Evolutionary conservation across 441 rosid species (phyloP).

Genomic region (Theobroma grandiflorum): DNA sequence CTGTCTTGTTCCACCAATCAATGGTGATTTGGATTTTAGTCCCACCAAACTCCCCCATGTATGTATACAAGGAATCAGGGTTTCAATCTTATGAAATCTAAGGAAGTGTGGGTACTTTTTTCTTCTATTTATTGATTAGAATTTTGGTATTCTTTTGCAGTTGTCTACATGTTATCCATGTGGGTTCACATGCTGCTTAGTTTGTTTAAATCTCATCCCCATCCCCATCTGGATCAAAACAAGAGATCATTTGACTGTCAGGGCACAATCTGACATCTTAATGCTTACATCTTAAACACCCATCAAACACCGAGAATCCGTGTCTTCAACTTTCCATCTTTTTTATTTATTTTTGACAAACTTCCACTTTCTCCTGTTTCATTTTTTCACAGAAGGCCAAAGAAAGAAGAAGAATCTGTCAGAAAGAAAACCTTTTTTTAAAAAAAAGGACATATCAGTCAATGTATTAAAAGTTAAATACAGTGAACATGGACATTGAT

Average conservation of each 20-base stretch:
- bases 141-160: not conserved
- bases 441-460: not conserved
- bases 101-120: not conserved
- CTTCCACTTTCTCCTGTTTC: not conserved
- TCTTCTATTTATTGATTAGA: not conserved
- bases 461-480: not conserved
- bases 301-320: constrained; percentile 16
- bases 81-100: not conserved
- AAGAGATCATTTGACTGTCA: constrained; percentile 21
- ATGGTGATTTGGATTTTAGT: constrained; percentile 1
- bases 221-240: not conserved
- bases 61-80: not conserved
- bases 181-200: constrained; percentile 1
- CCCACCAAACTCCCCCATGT: not conserved
- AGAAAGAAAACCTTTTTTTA: not conserved
- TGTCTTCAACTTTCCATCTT: constrained; percentile 22
- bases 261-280: constrained; percentile 29
- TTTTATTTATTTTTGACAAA: not conserved
- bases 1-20: constrained; percentile 9
- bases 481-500: not conserved
- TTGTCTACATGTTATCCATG: not conserved
- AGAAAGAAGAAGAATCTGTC: not conserved
- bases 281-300: not conserved
- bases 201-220: constrained; percentile 5
- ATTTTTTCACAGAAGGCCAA: not conserved